Base-by-base conservation (phyloP, 2,329 filamentous ascomycete species). In the Aspergillus costaricaensis region DNA sequence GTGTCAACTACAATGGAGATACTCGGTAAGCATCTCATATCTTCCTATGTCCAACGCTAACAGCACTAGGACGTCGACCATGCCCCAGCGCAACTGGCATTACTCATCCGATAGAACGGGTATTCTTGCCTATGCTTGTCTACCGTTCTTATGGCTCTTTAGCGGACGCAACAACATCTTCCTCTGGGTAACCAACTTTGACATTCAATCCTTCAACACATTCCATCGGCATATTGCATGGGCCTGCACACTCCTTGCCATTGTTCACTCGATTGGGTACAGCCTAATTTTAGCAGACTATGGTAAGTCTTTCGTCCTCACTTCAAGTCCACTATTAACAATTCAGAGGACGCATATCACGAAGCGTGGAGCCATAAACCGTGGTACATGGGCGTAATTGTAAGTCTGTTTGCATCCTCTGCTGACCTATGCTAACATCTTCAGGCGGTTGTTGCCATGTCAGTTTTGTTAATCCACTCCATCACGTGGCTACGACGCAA, bases 221-320 rank as follows among this genome's bases (percentile, higher is more conserved):
- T 88, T 89, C 55, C 88, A 90, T 68, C 82, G 87, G 0, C 86
- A 85, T 79, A 78, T 86, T 5, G 87, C 87, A 0, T 79, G 87
- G 12, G 79, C 87, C 1, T 80, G 84, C 10, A 86, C 86, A 0
- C 59, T 85, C 0, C 80, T 88, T 62, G 86, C 86, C 1, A 79
- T 89, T 4, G 68, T 87, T 0, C 88, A 90, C 66, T 86, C 85
- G 0, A 65, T 88, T 1, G 82, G 81, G 0, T 90, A 87, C 61
- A 83, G 82, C 0, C 59, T 82, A 1, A 43, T 70, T 10, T 61
- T 63, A 36, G 30, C 47, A 17, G 23, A 54, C 14, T 64, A 64
- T 49, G 57, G 56, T 60, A 17, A 41, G 65, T 60, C 4, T 36
- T 15, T 5, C 12, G 12, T 36, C 12, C 12, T 36, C 32, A 21